These are phyloP conservation scores for Ophiostoma tasmaniense DNA, from an alignment of 2,329 filamentous ascomycete species.

Conservation along the genomic window DNA sequence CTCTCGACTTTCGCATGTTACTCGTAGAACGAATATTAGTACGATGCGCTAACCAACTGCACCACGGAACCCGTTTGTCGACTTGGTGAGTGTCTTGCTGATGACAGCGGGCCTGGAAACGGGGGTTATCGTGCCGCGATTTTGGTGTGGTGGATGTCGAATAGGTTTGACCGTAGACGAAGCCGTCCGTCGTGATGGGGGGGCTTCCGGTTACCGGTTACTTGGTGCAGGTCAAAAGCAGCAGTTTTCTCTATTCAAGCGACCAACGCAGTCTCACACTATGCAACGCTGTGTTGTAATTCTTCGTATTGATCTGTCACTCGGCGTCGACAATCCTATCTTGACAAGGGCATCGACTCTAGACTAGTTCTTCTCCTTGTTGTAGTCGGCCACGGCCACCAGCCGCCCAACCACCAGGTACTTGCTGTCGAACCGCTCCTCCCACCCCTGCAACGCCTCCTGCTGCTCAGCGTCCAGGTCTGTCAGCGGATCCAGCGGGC, in stretches of 20 bases:
- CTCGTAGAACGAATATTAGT: neutral
- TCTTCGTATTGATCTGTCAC: too few species aligned
- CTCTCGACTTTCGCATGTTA: conserved; percentile 1
- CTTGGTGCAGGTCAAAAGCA: too few species aligned
- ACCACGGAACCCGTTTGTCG: neutral
- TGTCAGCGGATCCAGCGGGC: conserved; percentile 66
- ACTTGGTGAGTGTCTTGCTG: neutral
- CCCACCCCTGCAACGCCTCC: conserved; percentile 82
- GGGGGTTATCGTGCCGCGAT: neutral
- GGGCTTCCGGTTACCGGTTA: too few species aligned
- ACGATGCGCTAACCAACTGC: conserved; percentile 2
- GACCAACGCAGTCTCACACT: too few species aligned
- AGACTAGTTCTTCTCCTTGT: conserved; percentile 18
- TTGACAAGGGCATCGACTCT: too few species aligned
- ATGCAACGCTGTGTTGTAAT: too few species aligned
- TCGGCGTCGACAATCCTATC: too few species aligned
- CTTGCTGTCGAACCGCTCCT: conserved; percentile 87
- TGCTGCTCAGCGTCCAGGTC: conserved; percentile 66
- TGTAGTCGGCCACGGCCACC: conserved; percentile 45
- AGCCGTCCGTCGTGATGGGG: too few species aligned
- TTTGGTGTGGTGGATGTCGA: too few species aligned
- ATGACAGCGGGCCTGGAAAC: neutral
- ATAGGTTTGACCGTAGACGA: too few species aligned
- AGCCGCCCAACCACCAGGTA: conserved; percentile 90
- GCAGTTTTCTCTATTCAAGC: too few species aligned